Conservation (phyloP, 108 stramenopile species). For the Licmophora abbreviata region DNA sequence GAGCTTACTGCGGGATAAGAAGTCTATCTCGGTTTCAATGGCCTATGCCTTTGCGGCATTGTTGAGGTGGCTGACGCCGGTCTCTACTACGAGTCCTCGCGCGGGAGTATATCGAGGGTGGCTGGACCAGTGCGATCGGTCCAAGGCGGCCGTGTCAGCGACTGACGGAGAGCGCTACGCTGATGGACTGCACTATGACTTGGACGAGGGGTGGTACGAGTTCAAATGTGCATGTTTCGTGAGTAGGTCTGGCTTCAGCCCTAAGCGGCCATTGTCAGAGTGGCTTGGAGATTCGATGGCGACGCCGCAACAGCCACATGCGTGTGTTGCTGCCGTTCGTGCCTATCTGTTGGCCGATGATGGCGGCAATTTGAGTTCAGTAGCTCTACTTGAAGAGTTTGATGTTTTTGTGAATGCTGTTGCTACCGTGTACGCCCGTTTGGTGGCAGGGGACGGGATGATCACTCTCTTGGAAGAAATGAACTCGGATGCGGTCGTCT, state of each 20-base stretch:
- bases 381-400: slow-evolving; percentile 20
- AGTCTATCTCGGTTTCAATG: slow-evolving; percentile 38
- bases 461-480: slow-evolving; percentile 41
- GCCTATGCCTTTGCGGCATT: slow-evolving; percentile 79
- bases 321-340: slow-evolving; percentile 19
- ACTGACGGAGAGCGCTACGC: slow-evolving; percentile 39
- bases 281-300: slow-evolving; percentile 11
- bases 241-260: slow-evolving; percentile 3
- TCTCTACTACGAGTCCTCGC: not conserved
- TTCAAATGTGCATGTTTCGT: slow-evolving; percentile 45
- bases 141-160: not conserved
- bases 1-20: slow-evolving; percentile 28
- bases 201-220: slow-evolving; percentile 71
- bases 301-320: slow-evolving; percentile 25
- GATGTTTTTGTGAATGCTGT: slow-evolving; percentile 46
- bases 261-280: slow-evolving; percentile 15
- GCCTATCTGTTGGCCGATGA: slow-evolving; percentile 28
- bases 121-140: slow-evolving; percentile 28
- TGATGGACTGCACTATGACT: slow-evolving; percentile 65
- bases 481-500: not conserved
- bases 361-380: slow-evolving; percentile 48
- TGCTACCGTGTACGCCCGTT: slow-evolving; percentile 55
- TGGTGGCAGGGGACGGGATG: slow-evolving; percentile 56
- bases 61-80: slow-evolving; percentile 75
- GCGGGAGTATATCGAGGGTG: slow-evolving; percentile 50